Conservation (phyloP, 1,284 basidiomycete genomes). For the Puccinia novopanici region DNA sequence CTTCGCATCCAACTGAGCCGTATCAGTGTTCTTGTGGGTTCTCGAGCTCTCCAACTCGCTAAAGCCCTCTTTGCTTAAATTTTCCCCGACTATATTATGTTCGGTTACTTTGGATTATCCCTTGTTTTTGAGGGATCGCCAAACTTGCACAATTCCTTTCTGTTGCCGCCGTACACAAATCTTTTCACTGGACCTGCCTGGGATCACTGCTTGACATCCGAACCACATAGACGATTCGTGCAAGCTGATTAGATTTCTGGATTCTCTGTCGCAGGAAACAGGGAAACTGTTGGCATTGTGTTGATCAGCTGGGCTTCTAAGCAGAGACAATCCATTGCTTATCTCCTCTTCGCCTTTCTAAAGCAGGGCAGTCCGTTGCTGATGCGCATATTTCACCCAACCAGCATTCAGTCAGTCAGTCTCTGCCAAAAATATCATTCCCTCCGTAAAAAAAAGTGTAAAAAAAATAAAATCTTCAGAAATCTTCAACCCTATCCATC, state of each 20-base stretch:
- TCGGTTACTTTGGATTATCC: not conserved
- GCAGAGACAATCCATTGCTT: constrained; percentile 20
- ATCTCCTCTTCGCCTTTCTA: constrained; percentile 13
- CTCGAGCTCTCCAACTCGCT: not conserved
- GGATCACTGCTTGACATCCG: constrained; percentile 35
- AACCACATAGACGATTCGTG: constrained; percentile 6
- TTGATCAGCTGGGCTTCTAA: constrained; percentile 31
- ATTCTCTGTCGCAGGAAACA: constrained; percentile 4
- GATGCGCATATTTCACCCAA: constrained; percentile 10
- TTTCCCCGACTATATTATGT: not conserved
- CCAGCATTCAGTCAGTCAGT: not conserved
- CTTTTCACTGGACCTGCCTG: not conserved
- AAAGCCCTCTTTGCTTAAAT: not conserved
- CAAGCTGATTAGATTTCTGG: not conserved
- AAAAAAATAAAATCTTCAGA: not conserved
- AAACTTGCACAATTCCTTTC: constrained; percentile 18
- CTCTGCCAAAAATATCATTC: not conserved
- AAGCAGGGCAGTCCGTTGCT: constrained; percentile 22
- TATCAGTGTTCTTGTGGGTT: too few relatives aligned
- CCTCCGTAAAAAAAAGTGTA: not conserved
- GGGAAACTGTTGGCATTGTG: constrained; percentile 16
- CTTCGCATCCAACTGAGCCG: constrained; percentile 9
- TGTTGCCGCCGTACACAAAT: not conserved
- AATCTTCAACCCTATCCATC: constrained; percentile 29
- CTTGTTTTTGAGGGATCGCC: constrained; percentile 9